Evolutionary conservation across 257 asterid genomes (phyloP), one percentile per base, ranked within the genome.

Genomic region (Solanum etuberosum): DNA sequence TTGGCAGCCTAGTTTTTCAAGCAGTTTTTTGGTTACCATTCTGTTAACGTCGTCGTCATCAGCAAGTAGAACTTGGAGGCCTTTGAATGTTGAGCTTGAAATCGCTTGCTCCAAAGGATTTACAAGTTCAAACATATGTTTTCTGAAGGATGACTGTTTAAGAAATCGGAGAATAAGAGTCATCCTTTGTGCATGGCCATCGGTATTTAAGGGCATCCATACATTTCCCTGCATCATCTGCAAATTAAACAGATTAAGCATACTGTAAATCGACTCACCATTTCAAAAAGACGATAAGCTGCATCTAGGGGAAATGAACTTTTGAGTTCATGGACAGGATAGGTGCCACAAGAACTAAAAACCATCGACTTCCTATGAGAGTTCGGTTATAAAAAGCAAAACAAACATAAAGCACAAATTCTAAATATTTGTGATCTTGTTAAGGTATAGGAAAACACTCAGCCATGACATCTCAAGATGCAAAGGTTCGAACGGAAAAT

Each of bases 141-240:
- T 87, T 86, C 90, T 83, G 38, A 86, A 71, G 2, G 93, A 90
- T 10, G 92, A 88, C 42, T 78, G 93, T 68, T 89, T 89, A 77
- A 88, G 91, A 42, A 89, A 90, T 85, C 87, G 87, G 65, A 91
- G 90, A 40, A 88, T 51, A 34, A 91, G 89, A 81, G 89, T 90
- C 91, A 90, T 90, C 68, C 86, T 87, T n/a, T 88, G 91, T 31
- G 89, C 88, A 9, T 42, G 87, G 9, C 92, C 91, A 16, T 38
- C 67, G 32, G 92, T 87, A 89, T 90, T 89, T 7, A 90, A 74
- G 18, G 91, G 90, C 86, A 89, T 86, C 91, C 91, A 91, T 86
- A 91, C 87, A 42, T 88, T 89, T 57, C 93, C 93, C 86, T 91
- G 93, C 93, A 91, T 87, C 92, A 91, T 90, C 93, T 91, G 92